Evolutionary conservation across 306 rosid species (phyloP), one percentile per base, ranked within the genome.

Genomic region (Luffa acutangula): DNA sequence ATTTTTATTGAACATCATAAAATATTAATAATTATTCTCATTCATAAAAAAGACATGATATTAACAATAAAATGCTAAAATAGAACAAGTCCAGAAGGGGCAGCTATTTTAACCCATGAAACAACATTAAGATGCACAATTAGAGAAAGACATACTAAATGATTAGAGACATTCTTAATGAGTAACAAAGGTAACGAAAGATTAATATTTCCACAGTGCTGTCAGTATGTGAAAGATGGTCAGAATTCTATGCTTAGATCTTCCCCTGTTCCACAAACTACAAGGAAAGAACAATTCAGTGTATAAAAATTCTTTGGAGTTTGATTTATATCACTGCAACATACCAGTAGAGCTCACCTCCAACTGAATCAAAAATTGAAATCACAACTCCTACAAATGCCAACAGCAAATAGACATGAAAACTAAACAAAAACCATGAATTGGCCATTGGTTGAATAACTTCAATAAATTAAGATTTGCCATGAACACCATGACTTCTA

Each of bases 401-500:
- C 36, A 36, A 9, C 31, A 42, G 5, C 4, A 67, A 42, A 17
- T 33, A 15, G 31, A 20, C 9, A 70, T 17, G 37, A 39, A 39
- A 71, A 21, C 51, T 46, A 71, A 43, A 13, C 48, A 2, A 51
- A 51, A 66, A 42, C 10, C 21, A 43, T 69, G 54, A 43, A 36
- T n/a, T 69, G 45, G 46, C 7, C 46, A 67, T 67, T 39, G 75
- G 52, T 39, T 17, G 53, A 69, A 43, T 20, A 43, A 37, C 51
- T 41, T 37, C 0, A 39, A 66, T 41, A 66, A 69, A 69, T 34
- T 51, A 36, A 15, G 15, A 36, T 17, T 75, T 33, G 18, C 78
- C 78, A 75, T 36, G 63, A 34, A 75, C 48, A 17, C 78, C 78
- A 75, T 75, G 78, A 64, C 78, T 52, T 75, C 78, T 75, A 75